A percentile compares a stretch with the other conserved stretches of the same genome.
These are phyloP conservation scores for Umbilicus rupestris DNA, from an alignment of 164 flowering plant genomes.

Conservation along the genomic window DNA sequence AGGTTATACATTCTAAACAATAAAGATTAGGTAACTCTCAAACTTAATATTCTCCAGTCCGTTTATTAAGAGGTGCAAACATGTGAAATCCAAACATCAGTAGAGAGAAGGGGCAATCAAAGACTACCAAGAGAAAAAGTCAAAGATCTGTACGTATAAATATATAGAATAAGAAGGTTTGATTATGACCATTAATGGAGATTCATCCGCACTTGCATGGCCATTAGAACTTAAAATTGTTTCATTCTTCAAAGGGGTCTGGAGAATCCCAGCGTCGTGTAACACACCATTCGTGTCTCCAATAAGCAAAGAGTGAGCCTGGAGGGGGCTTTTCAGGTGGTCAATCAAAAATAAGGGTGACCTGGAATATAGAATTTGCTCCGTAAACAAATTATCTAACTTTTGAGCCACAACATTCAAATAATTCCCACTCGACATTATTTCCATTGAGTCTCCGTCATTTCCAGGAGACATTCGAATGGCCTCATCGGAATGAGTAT, in stretches of 20 bases:
- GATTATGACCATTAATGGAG: neutral
- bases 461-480: constrained; percentile 9
- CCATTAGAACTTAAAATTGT: constrained; percentile 13
- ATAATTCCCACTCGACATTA: constrained; percentile 11
- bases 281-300: neutral
- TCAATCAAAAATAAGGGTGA: constrained; percentile 7
- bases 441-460: constrained; percentile 12
- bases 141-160: neutral
- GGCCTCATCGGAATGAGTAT: constrained; percentile 11
- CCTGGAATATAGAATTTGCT: constrained; percentile 2
- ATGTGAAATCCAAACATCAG: neutral
- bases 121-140: neutral
- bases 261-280: constrained; percentile 12
- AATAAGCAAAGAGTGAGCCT: neutral
- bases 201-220: constrained; percentile 1
- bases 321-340: neutral
- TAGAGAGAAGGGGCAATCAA: neutral
- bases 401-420: constrained; percentile 15
- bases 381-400: constrained; percentile 11
- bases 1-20: neutral
- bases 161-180: neutral
- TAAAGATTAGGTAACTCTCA: neutral
- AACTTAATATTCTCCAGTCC: neutral
- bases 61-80: neutral
- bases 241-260: constrained; percentile 16